These are phyloP conservation scores for Aspergillus sparsus DNA, from an alignment of 495 filamentous ascomycete species.

Conservation along the genomic window DNA sequence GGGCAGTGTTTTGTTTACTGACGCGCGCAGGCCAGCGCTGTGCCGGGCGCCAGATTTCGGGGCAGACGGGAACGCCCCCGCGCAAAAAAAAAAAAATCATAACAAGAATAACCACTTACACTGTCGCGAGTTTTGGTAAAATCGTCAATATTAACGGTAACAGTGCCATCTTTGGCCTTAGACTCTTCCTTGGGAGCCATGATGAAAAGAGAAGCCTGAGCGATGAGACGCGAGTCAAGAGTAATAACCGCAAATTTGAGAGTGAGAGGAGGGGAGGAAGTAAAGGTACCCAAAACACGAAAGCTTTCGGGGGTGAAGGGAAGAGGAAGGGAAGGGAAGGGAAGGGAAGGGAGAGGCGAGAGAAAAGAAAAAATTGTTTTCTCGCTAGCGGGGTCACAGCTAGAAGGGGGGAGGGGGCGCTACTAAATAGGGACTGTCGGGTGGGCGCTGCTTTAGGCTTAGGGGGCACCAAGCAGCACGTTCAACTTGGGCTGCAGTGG, in stretches of 20 bases:
- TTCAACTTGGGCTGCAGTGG: neutral
- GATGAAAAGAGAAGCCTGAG: conserved; percentile 14
- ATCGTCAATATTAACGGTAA: conserved; percentile 58
- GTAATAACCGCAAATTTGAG: conserved; percentile 21
- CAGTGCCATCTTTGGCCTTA: conserved; percentile 36
- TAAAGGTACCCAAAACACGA: neutral
- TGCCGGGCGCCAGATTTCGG: neutral
- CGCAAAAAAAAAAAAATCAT: conserved; percentile 17
- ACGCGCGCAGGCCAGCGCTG: conserved; percentile 15
- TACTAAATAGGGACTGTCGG: conserved; percentile 24
- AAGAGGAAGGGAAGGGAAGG: conserved; percentile 7
- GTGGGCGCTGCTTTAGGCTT: conserved; percentile 21
- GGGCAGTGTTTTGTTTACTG: conserved; percentile 15
- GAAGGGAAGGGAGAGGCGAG: conserved; percentile 6
- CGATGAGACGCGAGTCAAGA: conserved; percentile 7
- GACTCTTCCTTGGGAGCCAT: conserved; percentile 38
- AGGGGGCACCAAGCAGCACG: conserved; percentile 11
- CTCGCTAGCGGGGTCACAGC: conserved; percentile 23
- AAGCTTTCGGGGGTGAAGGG: conserved; percentile 10
- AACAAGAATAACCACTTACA: conserved; percentile 48
- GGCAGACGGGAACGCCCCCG: conserved; percentile 1
- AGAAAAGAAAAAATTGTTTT: conserved; percentile 28
- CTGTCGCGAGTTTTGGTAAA: conserved; percentile 64
- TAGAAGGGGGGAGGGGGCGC: conserved; percentile 10
- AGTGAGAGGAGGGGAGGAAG: conserved; percentile 6